Evolutionary conservation across 768 basidiomycete species (phyloP).

Genomic region (Lactarius tabidus): DNA sequence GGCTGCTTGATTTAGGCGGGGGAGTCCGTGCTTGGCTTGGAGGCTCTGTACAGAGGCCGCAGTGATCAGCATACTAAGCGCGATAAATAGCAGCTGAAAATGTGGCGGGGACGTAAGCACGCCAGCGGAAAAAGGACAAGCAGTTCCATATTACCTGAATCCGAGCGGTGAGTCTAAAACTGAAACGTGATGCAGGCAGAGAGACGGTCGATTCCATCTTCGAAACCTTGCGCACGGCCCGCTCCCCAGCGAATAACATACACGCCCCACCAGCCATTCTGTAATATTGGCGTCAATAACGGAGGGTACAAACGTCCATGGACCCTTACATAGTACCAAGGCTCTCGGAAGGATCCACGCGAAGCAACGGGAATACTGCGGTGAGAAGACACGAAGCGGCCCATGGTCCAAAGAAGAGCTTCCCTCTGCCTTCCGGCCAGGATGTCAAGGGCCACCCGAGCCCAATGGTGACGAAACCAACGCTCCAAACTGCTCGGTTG

Average conservation of each 20-base stretch:
- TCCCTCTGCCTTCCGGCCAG: constrained; percentile 40
- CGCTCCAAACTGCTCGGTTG: constrained; percentile 65
- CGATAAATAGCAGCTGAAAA: constrained; percentile 44
- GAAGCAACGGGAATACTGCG: constrained; percentile 64
- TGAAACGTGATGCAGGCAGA: background rate
- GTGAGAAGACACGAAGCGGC: constrained; percentile 46
- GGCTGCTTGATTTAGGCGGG: constrained; percentile 50
- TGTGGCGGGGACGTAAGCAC: background rate
- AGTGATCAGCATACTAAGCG: constrained; percentile 49
- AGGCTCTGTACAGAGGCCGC: constrained; percentile 54
- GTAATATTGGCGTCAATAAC: background rate
- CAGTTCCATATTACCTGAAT: constrained; percentile 9
- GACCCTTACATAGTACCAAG: constrained; percentile 52
- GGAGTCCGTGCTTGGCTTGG: constrained; percentile 63
- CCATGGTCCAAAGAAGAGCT: constrained; percentile 43
- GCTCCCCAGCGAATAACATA: constrained; percentile 35
- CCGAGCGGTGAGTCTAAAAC: constrained; percentile 1
- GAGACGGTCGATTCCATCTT: background rate
- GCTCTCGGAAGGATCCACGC: constrained; percentile 69
- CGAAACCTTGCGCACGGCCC: constrained; percentile 11
- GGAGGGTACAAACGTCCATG: background rate
- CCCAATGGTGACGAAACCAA: constrained; percentile 58
- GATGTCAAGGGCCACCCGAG: constrained; percentile 56
- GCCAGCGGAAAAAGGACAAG: background rate
- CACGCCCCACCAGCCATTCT: constrained; percentile 40